Evolutionary conservation across 1,139 yeast genomes (phyloP), one percentile per base, ranked within the genome.

Genomic region (Suhomyces taliae): DNA sequence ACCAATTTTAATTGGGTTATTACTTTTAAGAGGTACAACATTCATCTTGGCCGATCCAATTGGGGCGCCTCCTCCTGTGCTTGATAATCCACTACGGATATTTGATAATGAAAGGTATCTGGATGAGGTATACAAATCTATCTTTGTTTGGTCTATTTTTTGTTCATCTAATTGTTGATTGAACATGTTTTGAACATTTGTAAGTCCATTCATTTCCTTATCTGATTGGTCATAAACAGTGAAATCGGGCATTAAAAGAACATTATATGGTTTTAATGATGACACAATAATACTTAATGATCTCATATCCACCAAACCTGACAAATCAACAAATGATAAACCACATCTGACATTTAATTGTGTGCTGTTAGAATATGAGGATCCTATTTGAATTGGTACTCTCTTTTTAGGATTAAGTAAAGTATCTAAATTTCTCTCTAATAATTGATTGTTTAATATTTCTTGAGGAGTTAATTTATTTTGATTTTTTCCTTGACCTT

Each of bases 271-370:
- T 57, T 88, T 88, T 46, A 93, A 70, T 2, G 87, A 78, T 32
- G 95, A 89, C 39, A 90, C 76, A 50, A 91, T 88, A 66, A 89
- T 83, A 47, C 85, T 78, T 50, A 90, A 69, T 0, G 98, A 91
- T 52, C 97, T 76, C 51, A 86, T 74, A 61, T 93, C 98, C 2
- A 90, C 95, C 24, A 87, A 67, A 11, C 97, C 97, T 12, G 91
- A 82, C 51, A 91, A 74, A 62, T 93, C 98, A 46, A 93, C 81
- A 62, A 75, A 90, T 7, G 90, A 80, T 19, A 91, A 69, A 0
- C 85, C 85, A 65, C 97, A 90, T 51, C 85, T 71, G 5, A 89
- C 69, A 11, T 68, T 71, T 19, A 86, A 64, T 6, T 69, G 62
- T 2, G 65, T 59, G 2, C 46, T 55, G 11, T 57, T 49, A 5